phyloP scores from a whole-genome alignment of 176 grass and related monocot genomes.

The Raddia guianensis region DNA sequence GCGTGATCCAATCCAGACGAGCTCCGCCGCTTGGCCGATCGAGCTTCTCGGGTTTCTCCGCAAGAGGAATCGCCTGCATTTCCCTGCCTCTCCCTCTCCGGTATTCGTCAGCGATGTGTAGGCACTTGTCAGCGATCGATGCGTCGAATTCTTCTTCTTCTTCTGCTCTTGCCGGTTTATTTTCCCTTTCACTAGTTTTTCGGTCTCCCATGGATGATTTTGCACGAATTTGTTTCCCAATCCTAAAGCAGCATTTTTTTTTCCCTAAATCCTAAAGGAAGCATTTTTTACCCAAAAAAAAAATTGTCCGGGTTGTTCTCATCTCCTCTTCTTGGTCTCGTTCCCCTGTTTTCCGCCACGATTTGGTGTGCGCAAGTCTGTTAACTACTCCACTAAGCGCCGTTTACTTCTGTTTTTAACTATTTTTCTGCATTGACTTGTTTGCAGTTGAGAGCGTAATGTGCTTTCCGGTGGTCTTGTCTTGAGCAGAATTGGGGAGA shows the following conservation, averaged over 20 bases:
- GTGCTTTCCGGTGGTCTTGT: neutral
- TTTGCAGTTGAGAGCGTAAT: constrained; percentile 27
- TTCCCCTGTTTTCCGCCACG: constrained; percentile 37
- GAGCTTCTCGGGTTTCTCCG: neutral
- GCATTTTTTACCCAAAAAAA: neutral
- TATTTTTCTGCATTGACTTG: constrained; percentile 20
- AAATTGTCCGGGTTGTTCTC: neutral
- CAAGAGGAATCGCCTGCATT: neutral
- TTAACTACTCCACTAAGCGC: constrained; percentile 26
- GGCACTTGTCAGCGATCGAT: too few relatives aligned
- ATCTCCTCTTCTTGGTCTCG: neutral
- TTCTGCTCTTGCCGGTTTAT: neutral
- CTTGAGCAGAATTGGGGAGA: constrained; percentile 17
- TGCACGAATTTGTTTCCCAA: neutral
- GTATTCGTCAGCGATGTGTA: neutral
- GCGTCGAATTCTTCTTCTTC: neutral
- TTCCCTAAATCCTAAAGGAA: neutral
- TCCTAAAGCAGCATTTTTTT: neutral
- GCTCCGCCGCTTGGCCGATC: neutral
- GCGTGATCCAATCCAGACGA: neutral
- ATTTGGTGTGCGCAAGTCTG: constrained; percentile 31
- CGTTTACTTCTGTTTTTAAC: neutral
- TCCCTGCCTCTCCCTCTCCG: neutral
- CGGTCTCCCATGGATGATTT: neutral
- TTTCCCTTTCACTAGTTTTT: neutral